Evolutionary conservation across 306 rosid species (phyloP).

Genomic region (Purshia tridentata): DNA sequence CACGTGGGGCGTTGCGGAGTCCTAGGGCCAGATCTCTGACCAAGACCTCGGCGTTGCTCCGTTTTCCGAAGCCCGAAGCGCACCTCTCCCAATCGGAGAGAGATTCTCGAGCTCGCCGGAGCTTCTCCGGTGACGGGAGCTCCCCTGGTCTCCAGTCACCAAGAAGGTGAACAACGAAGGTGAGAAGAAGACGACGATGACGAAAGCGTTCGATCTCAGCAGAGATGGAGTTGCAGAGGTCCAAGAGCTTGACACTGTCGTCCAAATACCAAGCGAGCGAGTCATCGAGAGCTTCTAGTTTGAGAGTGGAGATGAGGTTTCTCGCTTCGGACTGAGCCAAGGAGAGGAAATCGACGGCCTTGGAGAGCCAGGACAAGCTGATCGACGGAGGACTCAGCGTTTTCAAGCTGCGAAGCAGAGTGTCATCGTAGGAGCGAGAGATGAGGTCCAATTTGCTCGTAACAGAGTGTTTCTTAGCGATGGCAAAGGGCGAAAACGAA

Average conservation of each 20-base stretch:
- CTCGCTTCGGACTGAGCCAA: conserved; percentile 1
- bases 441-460: conserved; percentile 3
- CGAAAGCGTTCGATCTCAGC: conserved; percentile 15
- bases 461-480: not conserved
- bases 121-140: not conserved
- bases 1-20: not conserved
- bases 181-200: not conserved
- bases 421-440: conserved; percentile 9
- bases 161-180: not conserved
- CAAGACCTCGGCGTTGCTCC: not conserved
- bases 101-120: not conserved
- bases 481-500: not conserved
- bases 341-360: conserved; percentile 11
- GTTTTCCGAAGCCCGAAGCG: not conserved
- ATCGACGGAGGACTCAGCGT: conserved; percentile 1
- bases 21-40: not conserved
- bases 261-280: conserved; percentile 9
- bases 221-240: conserved; percentile 13
- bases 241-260: conserved; percentile 6
- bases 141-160: not conserved
- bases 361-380: conserved; percentile 16
- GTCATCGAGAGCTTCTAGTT: not conserved
- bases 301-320: not conserved
- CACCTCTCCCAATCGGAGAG: not conserved
- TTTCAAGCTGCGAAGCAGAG: not conserved